Conservation (phyloP, 768 basidiomycete species). For the Rhizopogon vinicolor region DNA sequence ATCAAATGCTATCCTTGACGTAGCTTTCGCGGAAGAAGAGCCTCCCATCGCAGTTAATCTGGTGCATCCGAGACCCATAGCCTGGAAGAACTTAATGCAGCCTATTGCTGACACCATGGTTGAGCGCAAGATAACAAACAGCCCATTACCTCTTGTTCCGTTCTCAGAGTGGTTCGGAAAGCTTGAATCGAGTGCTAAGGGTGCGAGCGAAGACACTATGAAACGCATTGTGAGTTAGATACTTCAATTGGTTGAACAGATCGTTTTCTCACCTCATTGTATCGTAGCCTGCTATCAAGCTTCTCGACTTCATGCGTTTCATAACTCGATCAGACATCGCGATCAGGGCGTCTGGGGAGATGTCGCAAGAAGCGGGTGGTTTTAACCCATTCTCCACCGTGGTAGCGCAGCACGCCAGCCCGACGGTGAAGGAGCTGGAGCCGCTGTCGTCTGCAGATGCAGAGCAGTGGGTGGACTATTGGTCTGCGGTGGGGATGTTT, state of each 20-base stretch:
- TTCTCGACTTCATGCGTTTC: constrained; percentile 22
- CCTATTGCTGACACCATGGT: constrained; percentile 15
- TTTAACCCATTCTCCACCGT: neutral
- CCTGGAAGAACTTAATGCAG: constrained; percentile 18
- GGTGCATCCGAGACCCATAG: neutral
- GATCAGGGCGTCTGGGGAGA: neutral
- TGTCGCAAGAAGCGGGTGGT: neutral
- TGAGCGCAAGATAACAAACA: constrained; percentile 5
- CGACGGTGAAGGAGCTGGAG: constrained; percentile 8
- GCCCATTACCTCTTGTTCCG: constrained; percentile 25
- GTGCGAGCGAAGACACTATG: constrained; percentile 2
- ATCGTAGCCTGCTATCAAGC: constrained; percentile 23
- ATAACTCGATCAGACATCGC: constrained; percentile 8
- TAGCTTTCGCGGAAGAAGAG: constrained; percentile 17
- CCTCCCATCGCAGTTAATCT: constrained; percentile 22
- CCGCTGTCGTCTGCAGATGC: constrained; percentile 11
- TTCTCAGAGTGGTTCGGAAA: constrained; percentile 28
- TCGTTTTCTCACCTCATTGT: neutral
- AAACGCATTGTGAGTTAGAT: neutral
- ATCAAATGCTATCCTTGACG: constrained; percentile 19
- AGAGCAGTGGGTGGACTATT: constrained; percentile 15
- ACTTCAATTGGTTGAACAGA: constrained; percentile 30
- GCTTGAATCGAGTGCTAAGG: constrained; percentile 15
- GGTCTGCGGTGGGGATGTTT: constrained; percentile 2
- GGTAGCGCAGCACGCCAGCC: constrained; percentile 8